Percentiles rank a stretch among this genome's conserved stretches.
These are phyloP conservation scores for Candida koratica DNA, from an alignment of 805 yeast genomes.

Conservation along the genomic window DNA sequence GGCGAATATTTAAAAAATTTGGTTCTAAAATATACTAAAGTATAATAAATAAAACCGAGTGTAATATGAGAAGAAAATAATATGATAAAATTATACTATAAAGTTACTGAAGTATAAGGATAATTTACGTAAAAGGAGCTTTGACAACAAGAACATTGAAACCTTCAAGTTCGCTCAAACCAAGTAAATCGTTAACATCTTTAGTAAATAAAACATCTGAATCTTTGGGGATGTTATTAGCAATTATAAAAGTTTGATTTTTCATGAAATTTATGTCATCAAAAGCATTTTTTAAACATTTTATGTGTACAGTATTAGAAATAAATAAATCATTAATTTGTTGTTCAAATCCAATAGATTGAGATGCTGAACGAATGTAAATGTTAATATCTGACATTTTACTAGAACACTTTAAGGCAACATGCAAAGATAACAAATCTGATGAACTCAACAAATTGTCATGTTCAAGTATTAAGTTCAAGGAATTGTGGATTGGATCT, in stretches of 20 bases:
- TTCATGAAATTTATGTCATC: slow-evolving; percentile 10
- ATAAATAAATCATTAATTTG: slow-evolving; percentile 17
- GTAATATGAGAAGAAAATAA: too few species aligned
- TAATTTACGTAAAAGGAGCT: slow-evolving; percentile 15
- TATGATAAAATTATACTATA: too few species aligned
- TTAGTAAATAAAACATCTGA: slow-evolving; percentile 9
- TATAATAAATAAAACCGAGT: too few species aligned
- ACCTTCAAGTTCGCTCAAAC: slow-evolving; percentile 20
- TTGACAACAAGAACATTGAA: slow-evolving; percentile 25
- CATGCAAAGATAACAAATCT: slow-evolving; percentile 31
- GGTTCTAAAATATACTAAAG: too few species aligned
- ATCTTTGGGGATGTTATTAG: slow-evolving; percentile 17
- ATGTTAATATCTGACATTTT: slow-evolving; percentile 18
- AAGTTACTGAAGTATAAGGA: too few species aligned
- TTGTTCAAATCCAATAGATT: slow-evolving; percentile 16
- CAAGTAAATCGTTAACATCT: slow-evolving; percentile 22
- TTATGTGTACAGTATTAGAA: slow-evolving; percentile 12
- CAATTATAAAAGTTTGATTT: slow-evolving; percentile 23
- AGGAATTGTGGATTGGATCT: slow-evolving; percentile 13
- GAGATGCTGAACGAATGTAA: slow-evolving; percentile 17
- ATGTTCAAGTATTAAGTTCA: slow-evolving; percentile 29
- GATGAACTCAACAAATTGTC: slow-evolving; percentile 31
- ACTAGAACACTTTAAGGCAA: slow-evolving; percentile 21
- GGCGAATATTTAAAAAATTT: too few species aligned
- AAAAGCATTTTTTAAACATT: slow-evolving; percentile 12